phyloP scores from a whole-genome alignment of 768 basidiomycete species.

The Pholiota microspora region DNA sequence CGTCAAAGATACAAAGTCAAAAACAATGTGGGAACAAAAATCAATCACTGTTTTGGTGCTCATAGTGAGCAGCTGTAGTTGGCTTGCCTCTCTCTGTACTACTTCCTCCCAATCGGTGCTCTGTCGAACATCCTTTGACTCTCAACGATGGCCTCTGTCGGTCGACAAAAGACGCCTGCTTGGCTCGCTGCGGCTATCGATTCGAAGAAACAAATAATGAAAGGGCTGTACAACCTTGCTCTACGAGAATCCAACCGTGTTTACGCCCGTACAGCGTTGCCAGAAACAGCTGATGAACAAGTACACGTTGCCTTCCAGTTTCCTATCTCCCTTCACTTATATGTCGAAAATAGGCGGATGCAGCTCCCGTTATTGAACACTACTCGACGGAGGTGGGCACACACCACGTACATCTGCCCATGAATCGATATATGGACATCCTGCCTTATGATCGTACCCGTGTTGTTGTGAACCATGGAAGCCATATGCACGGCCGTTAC shows the following conservation, averaged over 20 bases:
- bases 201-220: slow-evolving; percentile 20
- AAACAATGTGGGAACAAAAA: slow-evolving; percentile 6
- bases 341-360: slow-evolving; percentile 7
- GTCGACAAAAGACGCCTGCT: slow-evolving; percentile 20
- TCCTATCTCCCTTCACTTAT: not conserved
- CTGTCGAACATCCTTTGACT: not conserved
- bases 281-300: slow-evolving; percentile 16
- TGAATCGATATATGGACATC: slow-evolving; percentile 74
- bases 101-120: not conserved
- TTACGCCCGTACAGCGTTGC: slow-evolving; percentile 27
- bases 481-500: slow-evolving; percentile 41
- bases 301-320: not conserved
- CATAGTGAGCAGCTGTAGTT: too few relatives aligned
- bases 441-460: slow-evolving; percentile 82
- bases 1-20: slow-evolving; percentile 11
- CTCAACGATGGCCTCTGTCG: not conserved
- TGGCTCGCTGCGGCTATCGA: slow-evolving; percentile 29
- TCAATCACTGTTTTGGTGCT: not conserved
- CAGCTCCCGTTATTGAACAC: slow-evolving; percentile 33
- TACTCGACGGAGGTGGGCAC: slow-evolving; percentile 58
- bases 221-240: slow-evolving; percentile 33
- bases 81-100: too few relatives aligned
- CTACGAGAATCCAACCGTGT: slow-evolving; percentile 34
- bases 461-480: slow-evolving; percentile 44
- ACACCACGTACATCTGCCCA: slow-evolving; percentile 37